phyloP scores from a whole-genome alignment of 768 basidiomycete species.

The Amanita polypyramis region DNA sequence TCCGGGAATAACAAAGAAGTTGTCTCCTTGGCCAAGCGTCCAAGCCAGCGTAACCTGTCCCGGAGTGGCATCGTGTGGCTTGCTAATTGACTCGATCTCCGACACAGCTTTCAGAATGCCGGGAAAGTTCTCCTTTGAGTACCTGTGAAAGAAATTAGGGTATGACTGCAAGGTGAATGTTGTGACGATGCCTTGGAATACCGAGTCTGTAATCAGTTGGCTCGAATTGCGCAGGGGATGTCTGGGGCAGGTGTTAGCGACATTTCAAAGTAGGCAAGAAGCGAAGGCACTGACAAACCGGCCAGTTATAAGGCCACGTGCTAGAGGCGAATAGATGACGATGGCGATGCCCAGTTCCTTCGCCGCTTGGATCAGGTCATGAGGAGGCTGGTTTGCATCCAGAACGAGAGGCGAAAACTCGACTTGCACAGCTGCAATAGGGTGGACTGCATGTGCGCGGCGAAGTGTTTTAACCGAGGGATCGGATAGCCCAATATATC shows the following conservation, averaged over 20 bases:
- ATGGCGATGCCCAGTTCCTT: conserved; percentile 34
- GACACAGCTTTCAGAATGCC: conserved; percentile 28
- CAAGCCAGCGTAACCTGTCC: conserved; percentile 37
- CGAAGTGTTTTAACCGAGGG: conserved; percentile 31
- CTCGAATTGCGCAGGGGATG: conserved; percentile 30
- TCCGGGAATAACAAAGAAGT: conserved; percentile 35
- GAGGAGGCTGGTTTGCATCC: conserved; percentile 29
- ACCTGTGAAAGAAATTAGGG: conserved; percentile 12
- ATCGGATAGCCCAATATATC: conserved; percentile 45
- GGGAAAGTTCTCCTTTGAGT: conserved; percentile 32
- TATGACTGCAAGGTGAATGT: neutral
- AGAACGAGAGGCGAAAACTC: conserved; percentile 35
- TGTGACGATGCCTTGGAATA: conserved; percentile 20
- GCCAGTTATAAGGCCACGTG: conserved; percentile 38
- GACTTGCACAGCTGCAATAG: conserved; percentile 32
- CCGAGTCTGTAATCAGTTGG: conserved; percentile 23
- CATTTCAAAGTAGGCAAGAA: neutral
- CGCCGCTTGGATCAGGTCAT: conserved; percentile 25
- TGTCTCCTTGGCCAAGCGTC: conserved; percentile 32
- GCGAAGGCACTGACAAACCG: conserved; percentile 21
- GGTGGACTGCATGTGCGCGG: conserved; percentile 36
- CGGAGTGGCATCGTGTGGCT: conserved; percentile 24
- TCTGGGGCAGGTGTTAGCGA: conserved; percentile 14
- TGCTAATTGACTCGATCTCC: conserved; percentile 22
- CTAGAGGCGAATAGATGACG: conserved; percentile 40